phyloP scores from a whole-genome alignment of 352 stramenopile genomes.

The Pythium periplocum region DNA sequence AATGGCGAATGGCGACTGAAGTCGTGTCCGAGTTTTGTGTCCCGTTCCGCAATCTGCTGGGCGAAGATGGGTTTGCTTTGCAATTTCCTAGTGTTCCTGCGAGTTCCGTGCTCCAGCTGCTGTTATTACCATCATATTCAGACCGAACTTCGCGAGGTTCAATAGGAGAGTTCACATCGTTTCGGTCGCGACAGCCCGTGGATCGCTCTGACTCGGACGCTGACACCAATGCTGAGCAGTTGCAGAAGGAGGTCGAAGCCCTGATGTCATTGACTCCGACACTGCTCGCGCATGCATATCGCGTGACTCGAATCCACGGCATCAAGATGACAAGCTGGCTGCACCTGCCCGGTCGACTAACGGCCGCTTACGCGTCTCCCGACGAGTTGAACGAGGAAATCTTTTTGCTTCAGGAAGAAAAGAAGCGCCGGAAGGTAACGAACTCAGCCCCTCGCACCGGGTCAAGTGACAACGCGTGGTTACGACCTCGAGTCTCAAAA shows the following conservation, averaged over 20 bases:
- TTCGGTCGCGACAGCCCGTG: too few relatives aligned
- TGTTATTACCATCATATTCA: slow-evolving; percentile 42
- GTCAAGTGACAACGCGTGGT: slow-evolving; percentile 20
- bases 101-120: slow-evolving; percentile 60
- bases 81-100: slow-evolving; percentile 46
- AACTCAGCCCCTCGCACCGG: slow-evolving; percentile 5
- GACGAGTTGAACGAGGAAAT: slow-evolving; percentile 53
- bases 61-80: slow-evolving; percentile 43
- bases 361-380: slow-evolving; percentile 3
- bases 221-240: too few relatives aligned
- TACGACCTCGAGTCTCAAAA: slow-evolving; percentile 20
- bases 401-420: slow-evolving; percentile 43
- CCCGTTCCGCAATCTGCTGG: slow-evolving; percentile 47
- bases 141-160: too few relatives aligned
- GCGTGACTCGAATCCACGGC: slow-evolving; percentile 38
- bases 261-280: too few relatives aligned
- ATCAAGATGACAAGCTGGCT: slow-evolving; percentile 65
- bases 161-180: too few relatives aligned
- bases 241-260: too few relatives aligned
- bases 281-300: slow-evolving; percentile 51
- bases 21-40: slow-evolving; percentile 64
- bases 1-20: slow-evolving; percentile 72
- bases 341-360: slow-evolving; percentile 36
- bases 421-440: slow-evolving; percentile 24
- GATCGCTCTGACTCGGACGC: too few relatives aligned